Conservation (phyloP, 139 green algal genomes). For the Desmodesmus armatus region DNA sequence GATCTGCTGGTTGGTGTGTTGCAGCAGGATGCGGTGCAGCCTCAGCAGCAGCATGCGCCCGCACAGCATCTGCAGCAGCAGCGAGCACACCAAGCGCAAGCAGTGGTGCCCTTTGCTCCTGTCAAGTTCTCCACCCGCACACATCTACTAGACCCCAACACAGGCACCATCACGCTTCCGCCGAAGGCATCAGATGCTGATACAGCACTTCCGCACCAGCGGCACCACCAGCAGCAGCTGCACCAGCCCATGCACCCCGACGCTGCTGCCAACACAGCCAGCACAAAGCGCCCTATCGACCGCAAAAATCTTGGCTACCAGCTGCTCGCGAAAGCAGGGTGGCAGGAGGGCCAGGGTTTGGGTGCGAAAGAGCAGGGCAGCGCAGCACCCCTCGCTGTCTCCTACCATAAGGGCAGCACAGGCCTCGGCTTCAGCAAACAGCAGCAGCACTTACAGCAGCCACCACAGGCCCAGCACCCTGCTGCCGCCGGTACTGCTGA, state of each 20-base stretch:
- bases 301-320: conserved; percentile 45
- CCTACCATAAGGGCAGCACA: conserved; percentile 33
- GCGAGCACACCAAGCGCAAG: neutral
- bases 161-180: conserved; percentile 2
- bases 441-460: conserved; percentile 9
- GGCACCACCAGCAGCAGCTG: conserved; percentile 14
- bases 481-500: too few relatives aligned
- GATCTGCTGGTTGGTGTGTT: neutral
- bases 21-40: neutral
- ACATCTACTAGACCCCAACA: conserved; percentile 27
- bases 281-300: conserved; percentile 25
- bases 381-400: conserved; percentile 28
- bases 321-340: conserved; percentile 70
- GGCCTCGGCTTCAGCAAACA: conserved; percentile 45
- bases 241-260: neutral
- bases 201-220: neutral
- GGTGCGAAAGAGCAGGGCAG: conserved; percentile 62
- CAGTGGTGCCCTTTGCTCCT: neutral
- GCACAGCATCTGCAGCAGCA: neutral
- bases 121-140: conserved; percentile 16
- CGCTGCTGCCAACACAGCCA: neutral
- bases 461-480: neutral
- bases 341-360: conserved; percentile 60
- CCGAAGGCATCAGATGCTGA: neutral
- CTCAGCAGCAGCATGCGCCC: conserved; percentile 1